These are phyloP conservation scores for Fusarium vanettenii DNA, from an alignment of 2,329 filamentous ascomycete genomes.

Conservation along the genomic window DNA sequence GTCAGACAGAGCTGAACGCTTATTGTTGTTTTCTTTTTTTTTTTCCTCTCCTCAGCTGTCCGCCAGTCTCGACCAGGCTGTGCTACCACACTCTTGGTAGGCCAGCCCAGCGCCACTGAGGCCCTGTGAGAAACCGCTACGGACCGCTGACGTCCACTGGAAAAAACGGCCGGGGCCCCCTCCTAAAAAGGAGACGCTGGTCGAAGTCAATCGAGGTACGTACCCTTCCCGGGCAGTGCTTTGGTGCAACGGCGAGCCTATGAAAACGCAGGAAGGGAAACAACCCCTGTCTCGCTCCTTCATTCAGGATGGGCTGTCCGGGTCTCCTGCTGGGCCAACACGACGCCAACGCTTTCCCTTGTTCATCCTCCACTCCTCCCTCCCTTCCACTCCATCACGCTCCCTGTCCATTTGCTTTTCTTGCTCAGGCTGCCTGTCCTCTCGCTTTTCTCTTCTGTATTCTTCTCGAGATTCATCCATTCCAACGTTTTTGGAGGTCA, in stretches of 20 bases:
- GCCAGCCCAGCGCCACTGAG: not conserved
- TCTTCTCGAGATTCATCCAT: constrained; percentile 18
- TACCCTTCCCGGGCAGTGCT: constrained; percentile 10
- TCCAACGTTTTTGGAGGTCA: constrained; percentile 15
- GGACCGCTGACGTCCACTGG: constrained; percentile 5
- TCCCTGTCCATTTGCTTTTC: not conserved
- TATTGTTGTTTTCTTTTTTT: not conserved
- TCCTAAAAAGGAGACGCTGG: constrained; percentile 19
- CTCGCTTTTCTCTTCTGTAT: constrained; percentile 21
- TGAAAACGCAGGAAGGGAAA: not conserved
- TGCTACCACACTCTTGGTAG: not conserved
- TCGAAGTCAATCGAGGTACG: constrained; percentile 24
- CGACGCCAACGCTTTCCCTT: constrained; percentile 37
- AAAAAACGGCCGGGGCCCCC: constrained; percentile 20
- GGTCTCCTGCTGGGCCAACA: constrained; percentile 36
- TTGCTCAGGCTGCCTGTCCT: constrained; percentile 4
- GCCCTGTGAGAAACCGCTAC: constrained; percentile 5
- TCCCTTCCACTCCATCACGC: constrained; percentile 20
- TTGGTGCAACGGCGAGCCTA: constrained; percentile 10
- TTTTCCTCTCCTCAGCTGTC: not conserved
- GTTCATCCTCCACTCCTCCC: constrained; percentile 24
- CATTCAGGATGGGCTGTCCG: not conserved
- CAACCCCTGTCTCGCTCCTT: constrained; percentile 22
- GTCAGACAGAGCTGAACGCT: not conserved
- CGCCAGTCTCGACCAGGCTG: not conserved